These are phyloP conservation scores for Phyllostachys edulis DNA, from an alignment of 176 grass and related monocot genomes.

Conservation along the genomic window DNA sequence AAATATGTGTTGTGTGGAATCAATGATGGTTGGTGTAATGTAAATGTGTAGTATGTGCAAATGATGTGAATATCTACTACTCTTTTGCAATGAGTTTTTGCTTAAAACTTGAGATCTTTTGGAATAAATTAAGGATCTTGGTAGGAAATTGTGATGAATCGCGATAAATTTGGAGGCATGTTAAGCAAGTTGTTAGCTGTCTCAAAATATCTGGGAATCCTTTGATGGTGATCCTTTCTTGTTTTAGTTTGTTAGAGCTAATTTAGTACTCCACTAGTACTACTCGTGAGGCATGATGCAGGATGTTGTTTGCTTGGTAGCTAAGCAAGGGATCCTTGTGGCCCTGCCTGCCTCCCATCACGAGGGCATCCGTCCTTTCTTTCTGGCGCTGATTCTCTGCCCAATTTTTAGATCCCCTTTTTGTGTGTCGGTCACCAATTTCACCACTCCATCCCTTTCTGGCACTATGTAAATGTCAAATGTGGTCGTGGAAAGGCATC, in stretches of 20 bases:
- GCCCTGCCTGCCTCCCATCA: background rate
- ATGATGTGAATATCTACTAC: background rate
- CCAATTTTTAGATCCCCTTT: background rate
- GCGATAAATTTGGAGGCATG: background rate
- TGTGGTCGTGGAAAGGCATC: too few species aligned
- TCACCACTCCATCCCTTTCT: too few species aligned
- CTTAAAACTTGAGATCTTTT: background rate
- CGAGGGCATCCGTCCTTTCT: background rate
- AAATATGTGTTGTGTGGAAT: background rate
- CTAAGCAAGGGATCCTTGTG: background rate
- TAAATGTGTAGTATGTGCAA: conserved; percentile 4
- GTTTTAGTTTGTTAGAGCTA: background rate
- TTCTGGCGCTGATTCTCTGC: background rate
- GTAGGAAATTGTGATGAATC: background rate
- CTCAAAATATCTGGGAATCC: background rate
- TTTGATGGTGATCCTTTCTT: background rate
- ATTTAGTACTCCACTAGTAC: background rate
- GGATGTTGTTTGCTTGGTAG: background rate
- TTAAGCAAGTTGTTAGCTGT: background rate
- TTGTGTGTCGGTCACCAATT: too few species aligned
- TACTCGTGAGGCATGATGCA: background rate
- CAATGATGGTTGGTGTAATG: background rate
- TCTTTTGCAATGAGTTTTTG: background rate
- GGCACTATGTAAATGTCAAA: too few species aligned
- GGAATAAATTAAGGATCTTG: background rate